These are phyloP conservation scores for Annulohypoxylon bovei DNA, from an alignment of 495 filamentous ascomycete species.

Conservation along the genomic window DNA sequence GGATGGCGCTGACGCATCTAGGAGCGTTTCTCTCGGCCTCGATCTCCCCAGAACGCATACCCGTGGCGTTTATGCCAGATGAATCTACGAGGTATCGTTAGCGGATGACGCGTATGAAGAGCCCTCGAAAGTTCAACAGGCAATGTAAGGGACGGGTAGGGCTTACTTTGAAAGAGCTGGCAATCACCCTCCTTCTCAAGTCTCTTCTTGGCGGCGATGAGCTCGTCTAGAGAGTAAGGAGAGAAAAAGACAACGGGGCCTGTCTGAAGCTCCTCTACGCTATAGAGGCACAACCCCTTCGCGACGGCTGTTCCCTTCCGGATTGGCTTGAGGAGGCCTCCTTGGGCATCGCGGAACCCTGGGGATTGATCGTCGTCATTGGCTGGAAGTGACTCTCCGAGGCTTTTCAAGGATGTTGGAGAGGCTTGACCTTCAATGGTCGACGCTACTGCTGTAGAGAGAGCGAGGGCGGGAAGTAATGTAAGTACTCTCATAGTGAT, in stretches of 20 bases:
- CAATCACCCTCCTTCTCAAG: neutral
- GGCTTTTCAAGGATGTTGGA: neutral
- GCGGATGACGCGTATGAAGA: neutral
- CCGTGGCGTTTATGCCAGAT: neutral
- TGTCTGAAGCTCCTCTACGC: neutral
- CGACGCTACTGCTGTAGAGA: neutral
- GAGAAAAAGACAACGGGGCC: neutral
- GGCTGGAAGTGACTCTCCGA: neutral
- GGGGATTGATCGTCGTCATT: neutral
- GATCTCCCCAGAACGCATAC: neutral
- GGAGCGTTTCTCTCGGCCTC: neutral
- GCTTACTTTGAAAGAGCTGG: neutral
- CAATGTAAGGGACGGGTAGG: neutral
- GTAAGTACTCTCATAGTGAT: conserved; percentile 11
- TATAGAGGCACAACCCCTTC: neutral
- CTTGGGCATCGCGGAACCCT: neutral
- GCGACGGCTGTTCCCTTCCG: neutral
- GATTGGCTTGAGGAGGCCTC: neutral
- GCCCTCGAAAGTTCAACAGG: neutral
- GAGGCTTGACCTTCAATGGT: neutral
- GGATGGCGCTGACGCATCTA: conserved; percentile 21
- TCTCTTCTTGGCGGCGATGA: conserved; percentile 2
- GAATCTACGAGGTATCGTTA: neutral
- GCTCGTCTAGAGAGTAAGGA: conserved; percentile 5
- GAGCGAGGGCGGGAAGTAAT: neutral